Percentiles rank a stretch among this genome's conserved stretches.
These are phyloP conservation scores for Mortierella sp. DNA, from an alignment of 371 early-diverging fungal genomes.

Conservation along the genomic window DNA sequence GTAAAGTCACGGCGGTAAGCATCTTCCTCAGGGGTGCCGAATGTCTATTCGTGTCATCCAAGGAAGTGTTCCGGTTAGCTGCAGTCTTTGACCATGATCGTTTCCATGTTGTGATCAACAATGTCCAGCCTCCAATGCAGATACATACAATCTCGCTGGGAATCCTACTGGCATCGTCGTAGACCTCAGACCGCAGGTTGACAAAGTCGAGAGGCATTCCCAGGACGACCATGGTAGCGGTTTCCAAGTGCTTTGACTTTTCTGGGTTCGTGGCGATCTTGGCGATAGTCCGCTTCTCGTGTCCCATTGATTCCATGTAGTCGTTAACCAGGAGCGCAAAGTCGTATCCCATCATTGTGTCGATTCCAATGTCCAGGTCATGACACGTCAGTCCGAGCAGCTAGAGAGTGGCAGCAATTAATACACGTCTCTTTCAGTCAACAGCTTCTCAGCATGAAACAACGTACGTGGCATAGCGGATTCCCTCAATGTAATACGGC, in stretches of 20 bases:
- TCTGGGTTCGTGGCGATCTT: conserved; percentile 97
- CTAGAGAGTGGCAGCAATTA: conserved; percentile 61
- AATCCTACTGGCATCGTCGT: conserved; percentile 88
- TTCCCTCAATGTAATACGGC: background rate
- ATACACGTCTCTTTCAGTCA: too few relatives aligned
- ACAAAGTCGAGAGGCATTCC: conserved; percentile 96
- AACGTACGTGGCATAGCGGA: too few relatives aligned
- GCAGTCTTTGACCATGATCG: conserved; percentile 7
- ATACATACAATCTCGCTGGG: conserved; percentile 76
- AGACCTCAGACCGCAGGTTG: conserved; percentile 95
- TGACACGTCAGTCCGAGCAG: conserved; percentile 90
- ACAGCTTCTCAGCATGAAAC: too few relatives aligned
- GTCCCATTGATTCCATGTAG: conserved; percentile 70
- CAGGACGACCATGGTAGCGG: conserved; percentile 91
- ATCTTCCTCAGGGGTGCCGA: conserved; percentile 97
- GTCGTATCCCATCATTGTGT: conserved; percentile 95
- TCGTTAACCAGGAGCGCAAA: conserved; percentile 88
- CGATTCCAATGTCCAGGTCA: conserved; percentile 98
- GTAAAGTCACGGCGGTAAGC: conserved; percentile 98
- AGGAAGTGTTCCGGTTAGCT: background rate
- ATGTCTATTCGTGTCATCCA: conserved; percentile 65
- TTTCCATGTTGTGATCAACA: background rate
- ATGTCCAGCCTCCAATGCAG: background rate
- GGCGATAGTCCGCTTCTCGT: conserved; percentile 70
- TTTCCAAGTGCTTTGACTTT: conserved; percentile 99